A percentile compares a stretch with the other conserved stretches of the same genome.
Evolutionary conservation across 306 rosid species (phyloP).

Genomic region (Castanea mollissima): DNA sequence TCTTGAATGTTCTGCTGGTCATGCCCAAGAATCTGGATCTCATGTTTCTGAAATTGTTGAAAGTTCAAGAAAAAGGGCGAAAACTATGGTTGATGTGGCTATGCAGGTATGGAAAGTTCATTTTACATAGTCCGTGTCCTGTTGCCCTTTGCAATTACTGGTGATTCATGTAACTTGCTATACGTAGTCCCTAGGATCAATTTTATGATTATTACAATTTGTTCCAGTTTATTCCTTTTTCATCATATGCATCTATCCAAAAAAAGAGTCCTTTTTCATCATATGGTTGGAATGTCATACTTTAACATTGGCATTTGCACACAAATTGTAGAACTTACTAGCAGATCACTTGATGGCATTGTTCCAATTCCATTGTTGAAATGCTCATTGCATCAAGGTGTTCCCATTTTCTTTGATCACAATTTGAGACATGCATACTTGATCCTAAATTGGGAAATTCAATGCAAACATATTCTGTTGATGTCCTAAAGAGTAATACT

Average conservation of each 20-base stretch:
- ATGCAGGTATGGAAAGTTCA: slow-evolving; percentile 55
- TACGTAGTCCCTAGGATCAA: slow-evolving; percentile 8
- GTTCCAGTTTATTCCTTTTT: not conserved
- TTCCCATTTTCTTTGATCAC: not conserved
- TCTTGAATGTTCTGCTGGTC: slow-evolving; percentile 47
- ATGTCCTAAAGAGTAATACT: not conserved
- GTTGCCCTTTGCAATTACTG: slow-evolving; percentile 9
- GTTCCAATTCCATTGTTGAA: slow-evolving; percentile 13
- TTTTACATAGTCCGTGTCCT: not conserved
- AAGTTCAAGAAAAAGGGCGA: slow-evolving; percentile 73
- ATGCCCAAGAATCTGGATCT: slow-evolving; percentile 56
- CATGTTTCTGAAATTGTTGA: slow-evolving; percentile 80
- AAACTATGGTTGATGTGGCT: slow-evolving; percentile 67
- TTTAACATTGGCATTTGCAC: slow-evolving; percentile 10
- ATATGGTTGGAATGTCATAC: slow-evolving; percentile 10
- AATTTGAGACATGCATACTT: slow-evolving; percentile 6
- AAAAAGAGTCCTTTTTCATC: not conserved
- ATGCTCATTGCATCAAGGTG: slow-evolving; percentile 15
- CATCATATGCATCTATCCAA: not conserved
- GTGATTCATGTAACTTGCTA: not conserved
- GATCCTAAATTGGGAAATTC: slow-evolving; percentile 7
- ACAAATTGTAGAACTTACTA: slow-evolving; percentile 6
- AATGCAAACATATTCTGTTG: not conserved
- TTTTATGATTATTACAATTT: slow-evolving; percentile 1
- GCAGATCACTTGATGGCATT: slow-evolving; percentile 13